These are phyloP conservation scores for Termitomyces sp. DNA, from an alignment of 768 basidiomycete species.

Conservation along the genomic window DNA sequence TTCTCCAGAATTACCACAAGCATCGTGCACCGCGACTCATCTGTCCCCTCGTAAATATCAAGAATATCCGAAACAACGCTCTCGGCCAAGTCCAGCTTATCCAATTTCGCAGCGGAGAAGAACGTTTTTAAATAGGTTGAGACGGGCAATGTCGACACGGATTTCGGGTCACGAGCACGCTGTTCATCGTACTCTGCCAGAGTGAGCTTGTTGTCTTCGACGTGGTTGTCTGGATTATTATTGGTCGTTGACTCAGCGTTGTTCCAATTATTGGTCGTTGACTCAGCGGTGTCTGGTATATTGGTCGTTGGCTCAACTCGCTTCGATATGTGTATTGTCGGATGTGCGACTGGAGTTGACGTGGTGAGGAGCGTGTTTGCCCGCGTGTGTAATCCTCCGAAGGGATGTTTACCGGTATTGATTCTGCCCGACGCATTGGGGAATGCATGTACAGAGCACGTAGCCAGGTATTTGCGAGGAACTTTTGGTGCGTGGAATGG, in stretches of 20 bases:
- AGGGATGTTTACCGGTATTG: background rate
- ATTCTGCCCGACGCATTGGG: constrained; percentile 13
- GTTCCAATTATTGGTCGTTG: too few relatives aligned
- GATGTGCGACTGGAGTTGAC: constrained; percentile 2
- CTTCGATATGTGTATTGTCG: constrained; percentile 12
- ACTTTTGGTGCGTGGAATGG: constrained; percentile 40
- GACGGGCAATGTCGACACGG: constrained; percentile 7
- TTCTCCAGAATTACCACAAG: constrained; percentile 14
- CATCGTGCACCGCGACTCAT: constrained; percentile 1
- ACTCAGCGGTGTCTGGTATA: background rate
- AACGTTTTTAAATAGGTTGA: constrained; percentile 11
- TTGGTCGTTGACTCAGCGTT: too few relatives aligned
- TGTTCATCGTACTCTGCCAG: constrained; percentile 5
- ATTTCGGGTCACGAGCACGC: constrained; percentile 6
- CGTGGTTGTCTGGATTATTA: too few relatives aligned
- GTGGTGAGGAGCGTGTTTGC: constrained; percentile 8
- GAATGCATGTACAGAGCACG: constrained; percentile 21
- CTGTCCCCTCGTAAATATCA: constrained; percentile 13
- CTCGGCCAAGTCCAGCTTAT: constrained; percentile 12
- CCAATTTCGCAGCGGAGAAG: constrained; percentile 2
- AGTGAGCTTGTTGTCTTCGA: background rate
- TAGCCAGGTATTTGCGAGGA: constrained; percentile 14
- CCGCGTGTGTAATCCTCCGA: constrained; percentile 3
- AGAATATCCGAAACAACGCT: constrained; percentile 23
- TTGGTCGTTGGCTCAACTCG: constrained; percentile 11